Percentiles rank a stretch among this genome's conserved stretches.
Evolutionary conservation across 2,329 filamentous ascomycete species (phyloP).

Genomic region (Lithohypha guttulata): DNA sequence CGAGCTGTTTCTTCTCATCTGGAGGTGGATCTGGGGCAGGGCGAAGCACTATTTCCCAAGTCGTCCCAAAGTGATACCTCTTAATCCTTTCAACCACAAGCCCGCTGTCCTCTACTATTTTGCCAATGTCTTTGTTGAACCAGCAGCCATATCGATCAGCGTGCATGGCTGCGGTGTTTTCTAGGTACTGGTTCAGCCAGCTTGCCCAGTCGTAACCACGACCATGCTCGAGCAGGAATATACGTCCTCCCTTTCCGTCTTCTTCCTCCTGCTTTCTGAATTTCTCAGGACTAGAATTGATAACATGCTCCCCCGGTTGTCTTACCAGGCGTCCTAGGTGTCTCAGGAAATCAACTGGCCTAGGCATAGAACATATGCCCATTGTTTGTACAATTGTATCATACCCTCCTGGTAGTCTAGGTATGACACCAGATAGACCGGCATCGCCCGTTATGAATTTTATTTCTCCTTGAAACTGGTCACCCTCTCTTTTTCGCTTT

Average conservation of each 20-base stretch:
- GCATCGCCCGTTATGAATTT: slow-evolving; percentile 20
- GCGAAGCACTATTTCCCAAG: slow-evolving; percentile 29
- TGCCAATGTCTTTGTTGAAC: slow-evolving; percentile 43
- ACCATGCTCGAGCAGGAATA: slow-evolving; percentile 41
- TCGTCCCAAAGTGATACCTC: slow-evolving; percentile 37
- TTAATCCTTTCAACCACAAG: slow-evolving; percentile 37
- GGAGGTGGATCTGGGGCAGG: slow-evolving; percentile 8
- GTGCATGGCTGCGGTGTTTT: slow-evolving; percentile 37
- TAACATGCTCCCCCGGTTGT: slow-evolving; percentile 18
- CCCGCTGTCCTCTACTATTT: slow-evolving; percentile 37
- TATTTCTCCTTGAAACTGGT: slow-evolving; percentile 15
- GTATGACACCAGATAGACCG: slow-evolving; percentile 11
- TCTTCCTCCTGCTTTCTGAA: slow-evolving; percentile 16
- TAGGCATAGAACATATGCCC: slow-evolving; percentile 37
- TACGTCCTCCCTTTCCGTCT: slow-evolving; percentile 26
- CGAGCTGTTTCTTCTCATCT: not conserved
- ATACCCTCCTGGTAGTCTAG: slow-evolving; percentile 24
- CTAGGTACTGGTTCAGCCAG: slow-evolving; percentile 34
- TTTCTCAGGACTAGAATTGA: slow-evolving; percentile 6
- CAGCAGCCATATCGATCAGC: slow-evolving; percentile 42
- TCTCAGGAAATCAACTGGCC: slow-evolving; percentile 17
- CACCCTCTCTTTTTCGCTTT: not conserved
- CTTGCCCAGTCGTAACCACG: slow-evolving; percentile 33
- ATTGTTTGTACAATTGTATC: slow-evolving; percentile 42
- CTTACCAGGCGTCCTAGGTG: slow-evolving; percentile 16